A percentile compares a stretch with the other conserved stretches of the same genome.
Conservation (phyloP, 148 eudicot species). For the Spergularia marina region DNA sequence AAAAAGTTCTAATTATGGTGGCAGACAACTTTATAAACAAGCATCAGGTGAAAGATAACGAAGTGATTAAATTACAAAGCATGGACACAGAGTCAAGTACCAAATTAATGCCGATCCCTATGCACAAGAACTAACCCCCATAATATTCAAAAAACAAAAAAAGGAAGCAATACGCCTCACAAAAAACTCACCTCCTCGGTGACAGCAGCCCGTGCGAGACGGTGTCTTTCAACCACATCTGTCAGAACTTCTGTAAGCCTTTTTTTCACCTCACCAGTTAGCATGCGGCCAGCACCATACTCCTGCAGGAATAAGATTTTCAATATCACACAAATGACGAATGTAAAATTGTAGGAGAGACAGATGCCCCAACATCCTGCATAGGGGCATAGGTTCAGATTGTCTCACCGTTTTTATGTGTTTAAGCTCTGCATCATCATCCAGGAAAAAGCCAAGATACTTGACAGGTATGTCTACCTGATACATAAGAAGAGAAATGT, state of each 20-base stretch:
- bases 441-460: conserved; percentile 96
- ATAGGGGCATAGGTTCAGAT: not conserved
- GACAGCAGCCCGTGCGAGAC: conserved; percentile 78
- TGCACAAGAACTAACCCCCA: too few relatives aligned
- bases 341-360: not conserved
- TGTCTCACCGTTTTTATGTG: conserved; percentile 61
- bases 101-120: too few relatives aligned
- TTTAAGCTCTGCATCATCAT: conserved; percentile 92
- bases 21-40: too few relatives aligned
- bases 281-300: conserved; percentile 85
- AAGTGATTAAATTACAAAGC: too few relatives aligned
- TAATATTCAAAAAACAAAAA: not conserved
- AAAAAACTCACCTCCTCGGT: conserved; percentile 71
- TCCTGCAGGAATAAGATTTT: conserved; percentile 42
- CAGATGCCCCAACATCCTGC: not conserved
- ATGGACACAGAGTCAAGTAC: too few relatives aligned
- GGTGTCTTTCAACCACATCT: conserved; percentile 85
- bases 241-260: conserved; percentile 76
- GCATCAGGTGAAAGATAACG: too few relatives aligned
- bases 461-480: conserved; percentile 92
- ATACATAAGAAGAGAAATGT: conserved; percentile 14
- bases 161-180: not conserved
- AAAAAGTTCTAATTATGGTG: too few relatives aligned
- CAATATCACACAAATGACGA: not conserved
- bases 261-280: conserved; percentile 90